Base-by-base conservation (phyloP, 768 basidiomycete species). In the Sarcodon aspratus region DNA sequence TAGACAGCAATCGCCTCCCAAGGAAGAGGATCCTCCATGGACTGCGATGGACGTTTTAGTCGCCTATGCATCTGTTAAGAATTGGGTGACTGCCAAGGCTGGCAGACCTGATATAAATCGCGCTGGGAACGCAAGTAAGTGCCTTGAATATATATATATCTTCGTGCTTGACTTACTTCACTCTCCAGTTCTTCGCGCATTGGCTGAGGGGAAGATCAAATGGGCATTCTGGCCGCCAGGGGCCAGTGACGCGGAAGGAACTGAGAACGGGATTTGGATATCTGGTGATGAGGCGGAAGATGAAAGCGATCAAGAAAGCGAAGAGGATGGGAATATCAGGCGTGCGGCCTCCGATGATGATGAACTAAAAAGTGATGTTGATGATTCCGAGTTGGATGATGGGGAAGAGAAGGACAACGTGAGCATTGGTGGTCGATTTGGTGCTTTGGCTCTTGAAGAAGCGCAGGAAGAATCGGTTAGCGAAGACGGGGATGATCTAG, bases 51-150 rank as follows among this genome's bases (percentile, higher is more conserved):
- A 90, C 55, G 73, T 97, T 45, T 72, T 96, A 52, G 79, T 74
- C 5, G 80, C 83, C 3, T 86, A 85, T 62, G 91, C 94, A 1
- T 61, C 75, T 45, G 69, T 73, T 50, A 88, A 85, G 61, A 84
- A 87, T 15, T 91, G 84, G 82, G 64, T 93, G 37, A 97, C 94
- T 33, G 93, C 94, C 9, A 87, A 92, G 63, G 88, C 88, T 6
- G 93, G 91, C 1, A 65, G 94, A 52, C 84, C 92, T 2, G 94
- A 98, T 65, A 68, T 86, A 18, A 82, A 90, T 59, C 77, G 94
- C 37, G 89, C 94, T 3, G 94, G 92, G 33, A 94, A 94, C 61
- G 79, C 81, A 9, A 81, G 92, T 92, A 61, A 62, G 89, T 76
- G 7, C 47, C n/a, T 27, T 47, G 43, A 36, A 33, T 11, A 35